phyloP scores from a whole-genome alignment of 495 filamentous ascomycete genomes.

The Neurospora sp. region DNA sequence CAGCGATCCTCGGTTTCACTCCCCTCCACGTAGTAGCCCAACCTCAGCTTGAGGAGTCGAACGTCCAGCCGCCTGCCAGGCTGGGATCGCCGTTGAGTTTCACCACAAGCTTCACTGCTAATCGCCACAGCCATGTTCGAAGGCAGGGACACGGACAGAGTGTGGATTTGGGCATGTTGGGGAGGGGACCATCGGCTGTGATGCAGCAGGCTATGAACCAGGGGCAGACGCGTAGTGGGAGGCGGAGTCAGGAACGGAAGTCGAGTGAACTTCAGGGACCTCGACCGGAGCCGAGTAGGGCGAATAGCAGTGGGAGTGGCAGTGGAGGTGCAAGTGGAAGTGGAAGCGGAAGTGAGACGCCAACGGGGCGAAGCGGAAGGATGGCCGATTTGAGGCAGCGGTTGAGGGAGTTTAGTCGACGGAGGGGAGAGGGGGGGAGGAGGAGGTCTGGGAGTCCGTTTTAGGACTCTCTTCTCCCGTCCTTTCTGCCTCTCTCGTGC shows the following conservation, averaged over 20 bases:
- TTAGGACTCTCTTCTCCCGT: not conserved
- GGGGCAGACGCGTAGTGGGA: not conserved
- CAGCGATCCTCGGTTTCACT: not conserved
- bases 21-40: not conserved
- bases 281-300: not conserved
- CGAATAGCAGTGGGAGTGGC: not conserved
- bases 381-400: not conserved
- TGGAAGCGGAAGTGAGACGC: not conserved
- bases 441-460: not conserved
- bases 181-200: conserved; percentile 35
- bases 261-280: not conserved
- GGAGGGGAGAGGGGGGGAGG: not conserved
- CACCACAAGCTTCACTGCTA: conserved; percentile 34
- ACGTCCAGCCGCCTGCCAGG: conserved; percentile 24
- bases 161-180: conserved; percentile 32
- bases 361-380: not conserved
- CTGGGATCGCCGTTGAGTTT: conserved; percentile 43
- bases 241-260: not conserved
- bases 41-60: conserved; percentile 9
- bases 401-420: not conserved
- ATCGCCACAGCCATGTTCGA: conserved; percentile 15
- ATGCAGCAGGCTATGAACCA: conserved; percentile 20
- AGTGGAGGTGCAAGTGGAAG: not conserved
- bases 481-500: too few relatives aligned
- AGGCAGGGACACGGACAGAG: conserved; percentile 26